Evolutionary conservation across 2,329 filamentous ascomycete genomes (phyloP).

Genomic region (Fusarium cicatricum): DNA sequence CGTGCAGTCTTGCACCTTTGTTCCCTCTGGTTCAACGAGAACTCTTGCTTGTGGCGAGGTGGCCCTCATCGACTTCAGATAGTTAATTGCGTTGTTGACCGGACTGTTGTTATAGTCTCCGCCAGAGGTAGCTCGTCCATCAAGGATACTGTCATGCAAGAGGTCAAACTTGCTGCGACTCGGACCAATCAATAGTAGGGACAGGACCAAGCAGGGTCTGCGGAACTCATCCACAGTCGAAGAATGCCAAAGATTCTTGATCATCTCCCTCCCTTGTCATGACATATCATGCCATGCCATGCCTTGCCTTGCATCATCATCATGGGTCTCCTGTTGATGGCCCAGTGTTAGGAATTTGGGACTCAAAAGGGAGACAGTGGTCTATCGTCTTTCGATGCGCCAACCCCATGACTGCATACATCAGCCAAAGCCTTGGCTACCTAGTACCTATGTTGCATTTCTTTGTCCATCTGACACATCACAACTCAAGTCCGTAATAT

Average conservation of each 20-base stretch:
- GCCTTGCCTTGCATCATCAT: constrained; percentile 20
- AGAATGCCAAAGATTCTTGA: background rate
- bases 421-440: background rate
- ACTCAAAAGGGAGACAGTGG: constrained; percentile 1
- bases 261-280: background rate
- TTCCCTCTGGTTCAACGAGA: no score
- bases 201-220: background rate
- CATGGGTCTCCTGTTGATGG: background rate
- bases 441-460: background rate
- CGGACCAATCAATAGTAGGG: background rate
- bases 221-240: background rate
- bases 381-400: background rate
- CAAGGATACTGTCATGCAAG: no score
- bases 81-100: no score
- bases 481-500: constrained; percentile 24
- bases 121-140: no score
- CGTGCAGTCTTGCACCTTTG: no score
- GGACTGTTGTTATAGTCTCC: no score
- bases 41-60: no score
- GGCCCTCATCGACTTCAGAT: no score
- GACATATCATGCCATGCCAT: background rate
- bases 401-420: background rate
- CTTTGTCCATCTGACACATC: background rate
- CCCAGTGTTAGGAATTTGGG: constrained; percentile 8
- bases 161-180: no score